Base-by-base conservation (phyloP, 2,329 filamentous ascomycete genomes). In the Periconia sp. region DNA sequence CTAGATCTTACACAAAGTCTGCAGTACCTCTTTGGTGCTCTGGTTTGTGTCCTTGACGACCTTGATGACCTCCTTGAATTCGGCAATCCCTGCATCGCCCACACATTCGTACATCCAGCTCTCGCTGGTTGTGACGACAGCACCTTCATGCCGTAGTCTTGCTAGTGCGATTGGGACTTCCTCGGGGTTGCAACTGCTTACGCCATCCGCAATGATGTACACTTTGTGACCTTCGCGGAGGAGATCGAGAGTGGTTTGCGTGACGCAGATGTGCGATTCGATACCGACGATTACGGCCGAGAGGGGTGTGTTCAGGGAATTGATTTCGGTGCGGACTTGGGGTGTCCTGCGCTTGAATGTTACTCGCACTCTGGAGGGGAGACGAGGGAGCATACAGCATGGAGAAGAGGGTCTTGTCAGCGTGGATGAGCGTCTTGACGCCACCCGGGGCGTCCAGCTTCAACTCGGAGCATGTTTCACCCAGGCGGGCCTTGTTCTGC, bases 261-360 rank as follows among this genome's bases (percentile, higher is more conserved):
- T 92, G 21, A 97, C 85, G 76, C 92, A 97, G 66, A 97, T 94
- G 73, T 97, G 92, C 28, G 84, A 83, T 73, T 97, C 92, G 65
- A 97, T 96, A 25, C 92, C 92, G 12, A 96, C 86, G 50, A 97
- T 83, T 41, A 89, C 86, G 39, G 90, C 80, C 4, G 72, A 52
- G 4, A 63, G 38, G 3, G 55, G 62, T 35, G 45, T 46, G 19
- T 56, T 65, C 25, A 76, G 63, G 16, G 61, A 61, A 35, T 69
- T 54, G 40, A 78, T 69, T 10, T 67, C 71, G 4, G 72, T 57
- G 18, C 78, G 73, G 30, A 96, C 75, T 26, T 85, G 78, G 0
- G 89, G 87, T 2, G 87, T 83, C 67, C 67, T 69, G 39, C 23
- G 23, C 9, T 26, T 16, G 18, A 5, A 36, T 10, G 13, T 6